A percentile compares a stretch with the other conserved stretches of the same genome.
Conservation (phyloP, 2,329 filamentous ascomycete species). For the Aureobasidium melanogenum region DNA sequence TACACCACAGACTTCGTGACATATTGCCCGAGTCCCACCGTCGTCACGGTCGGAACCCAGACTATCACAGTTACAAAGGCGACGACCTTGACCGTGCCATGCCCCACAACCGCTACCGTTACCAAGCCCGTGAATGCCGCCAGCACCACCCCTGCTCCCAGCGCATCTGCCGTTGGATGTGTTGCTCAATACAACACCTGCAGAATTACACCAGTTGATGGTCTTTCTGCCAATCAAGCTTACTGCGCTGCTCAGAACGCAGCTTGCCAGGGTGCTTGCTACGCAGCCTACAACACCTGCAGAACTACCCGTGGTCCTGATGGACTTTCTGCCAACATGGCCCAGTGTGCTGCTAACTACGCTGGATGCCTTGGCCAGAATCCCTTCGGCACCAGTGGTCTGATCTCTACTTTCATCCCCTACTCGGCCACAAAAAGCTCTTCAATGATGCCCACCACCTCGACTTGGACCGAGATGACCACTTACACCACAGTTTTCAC, state of each 20-base stretch:
- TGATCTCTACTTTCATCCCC: constrained; percentile 8
- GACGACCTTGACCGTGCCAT: constrained; percentile 12
- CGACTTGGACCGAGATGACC: background rate
- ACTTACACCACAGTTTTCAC: background rate
- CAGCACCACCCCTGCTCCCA: too few relatives aligned
- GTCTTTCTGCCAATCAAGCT: background rate
- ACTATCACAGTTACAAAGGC: constrained; percentile 12
- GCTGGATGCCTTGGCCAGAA: constrained; percentile 3
- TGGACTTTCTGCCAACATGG: background rate
- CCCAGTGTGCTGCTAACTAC: background rate
- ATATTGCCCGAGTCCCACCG: constrained; percentile 17
- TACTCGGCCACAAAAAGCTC: background rate
- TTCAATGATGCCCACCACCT: background rate
- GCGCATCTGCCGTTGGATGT: background rate
- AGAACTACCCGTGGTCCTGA: background rate
- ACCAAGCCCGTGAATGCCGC: background rate
- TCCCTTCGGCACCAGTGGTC: background rate
- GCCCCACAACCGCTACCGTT: background rate
- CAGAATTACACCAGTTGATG: background rate
- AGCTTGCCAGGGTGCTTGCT: constrained; percentile 13
- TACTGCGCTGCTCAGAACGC: background rate
- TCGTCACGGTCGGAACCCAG: constrained; percentile 2
- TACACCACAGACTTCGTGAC: constrained; percentile 15
- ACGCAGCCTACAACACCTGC: constrained; percentile 10
- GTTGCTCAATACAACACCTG: background rate